Base-by-base conservation (phyloP, 345 rosid species). In the Gossypium turneri region DNA sequence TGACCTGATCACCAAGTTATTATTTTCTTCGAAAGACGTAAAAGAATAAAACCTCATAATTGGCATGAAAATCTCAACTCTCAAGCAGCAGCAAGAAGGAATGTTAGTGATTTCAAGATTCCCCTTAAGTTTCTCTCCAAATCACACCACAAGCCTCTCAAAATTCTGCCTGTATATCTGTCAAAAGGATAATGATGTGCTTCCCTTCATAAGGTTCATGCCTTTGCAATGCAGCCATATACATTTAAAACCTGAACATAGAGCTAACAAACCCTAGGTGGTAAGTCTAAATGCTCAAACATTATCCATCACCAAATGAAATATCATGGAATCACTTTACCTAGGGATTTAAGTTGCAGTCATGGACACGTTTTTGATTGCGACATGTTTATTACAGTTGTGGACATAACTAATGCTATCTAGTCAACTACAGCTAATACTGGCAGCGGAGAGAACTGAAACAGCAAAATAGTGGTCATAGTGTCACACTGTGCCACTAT, bases 81-180 rank as follows among this genome's bases (percentile, higher is more conserved):
- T 45, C 71, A 47, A 47, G 20, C 71, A 67, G 13, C 71, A 67
- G 4, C 53, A 1, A 67, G 34, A 67, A 67, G 71, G 24, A 45
- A 20, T 13, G 17, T 9, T 45, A 22, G 6, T 19, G 71, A 67
- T 45, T 67, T 44, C 47, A 34, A 38, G 67, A 63, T 63, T 63
- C 67, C 66, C 41, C 11, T 27, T 34, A 25, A 15, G 20, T 61
- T 15, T 12, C 44, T 29, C 38, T 34, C 67, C 2, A 17, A 62
- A 62, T 38, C 38, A 38, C 48, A 61, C 4, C 10, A 38, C 48
- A 61, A 0, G 45, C 45, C 64, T 27, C 41, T 60, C 41, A 1
- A 52, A 52, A 52, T 52, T 52, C 56, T 55, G 25, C 59, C 24
- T 6, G 9, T 57, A 57, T 57, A 22, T 41, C 25, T 17, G 15